Percentiles rank a stretch among this genome's conserved stretches.
These are phyloP conservation scores for Cyathus striatus DNA, from an alignment of 768 basidiomycete genomes.

Conservation along the genomic window DNA sequence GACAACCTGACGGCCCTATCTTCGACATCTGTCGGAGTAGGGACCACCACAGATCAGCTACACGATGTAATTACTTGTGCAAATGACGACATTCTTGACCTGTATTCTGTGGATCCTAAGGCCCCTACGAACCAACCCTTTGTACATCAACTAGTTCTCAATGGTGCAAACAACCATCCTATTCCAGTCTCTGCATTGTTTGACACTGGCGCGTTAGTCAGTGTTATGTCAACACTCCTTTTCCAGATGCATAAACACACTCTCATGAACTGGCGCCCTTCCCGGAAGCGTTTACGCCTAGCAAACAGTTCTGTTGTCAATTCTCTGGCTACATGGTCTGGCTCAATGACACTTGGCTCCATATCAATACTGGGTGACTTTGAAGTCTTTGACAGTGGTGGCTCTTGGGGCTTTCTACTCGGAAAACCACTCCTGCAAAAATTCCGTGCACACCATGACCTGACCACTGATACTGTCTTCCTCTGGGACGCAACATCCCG, in stretches of 20 bases:
- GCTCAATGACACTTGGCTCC: slow-evolving; percentile 7
- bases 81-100: no score
- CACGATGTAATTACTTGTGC: no score
- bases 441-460: slow-evolving; percentile 6
- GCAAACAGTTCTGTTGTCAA: slow-evolving; percentile 16
- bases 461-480: neutral
- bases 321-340: slow-evolving; percentile 10
- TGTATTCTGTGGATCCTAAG: no score
- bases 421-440: slow-evolving; percentile 6
- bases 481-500: neutral
- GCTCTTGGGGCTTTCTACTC: slow-evolving; percentile 6
- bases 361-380: slow-evolving; percentile 3
- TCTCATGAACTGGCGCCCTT: slow-evolving; percentile 5
- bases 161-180: no score
- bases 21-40: no score
- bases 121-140: no score
- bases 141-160: no score
- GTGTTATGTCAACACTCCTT: neutral
- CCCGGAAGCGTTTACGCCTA: slow-evolving; percentile 17
- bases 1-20: no score
- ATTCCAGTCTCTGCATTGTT: no score
- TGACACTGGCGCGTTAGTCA: slow-evolving; percentile 1
- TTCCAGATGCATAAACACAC: slow-evolving; percentile 4
- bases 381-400: slow-evolving; percentile 8
- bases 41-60: no score